Evolutionary conservation across 2,329 filamentous ascomycete species (phyloP), one percentile per base, ranked within the genome.

Genomic region (Plectosphaerella plurivora): DNA sequence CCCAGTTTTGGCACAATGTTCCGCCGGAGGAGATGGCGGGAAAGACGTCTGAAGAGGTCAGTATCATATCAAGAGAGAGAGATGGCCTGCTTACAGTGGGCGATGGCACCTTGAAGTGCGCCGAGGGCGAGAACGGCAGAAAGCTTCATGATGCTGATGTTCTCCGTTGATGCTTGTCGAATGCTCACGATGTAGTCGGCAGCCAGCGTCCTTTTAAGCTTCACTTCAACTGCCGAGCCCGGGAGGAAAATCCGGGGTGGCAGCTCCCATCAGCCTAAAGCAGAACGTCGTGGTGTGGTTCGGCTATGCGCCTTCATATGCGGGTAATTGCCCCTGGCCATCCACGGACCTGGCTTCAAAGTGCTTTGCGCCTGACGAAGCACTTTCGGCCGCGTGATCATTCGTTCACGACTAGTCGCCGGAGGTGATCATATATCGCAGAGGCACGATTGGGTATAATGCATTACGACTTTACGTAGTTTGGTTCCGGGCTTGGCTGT

Each of bases 1-100:
- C 68, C 76, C 76, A 79, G 60, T 76, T 73, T 45, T 50, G 56
- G 1, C 68, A 68, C 47, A 61, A 60, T 20, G 54, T 56, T 37
- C 66, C 60, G 39, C 61, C 59, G 8, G 67, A 65, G 39, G 65
- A 61, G n/a, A 73, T 63, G 49, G 67, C 68, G 10, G 71, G 72
- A 61, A 75, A 74, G 45, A 67, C 69, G 54, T 75, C 73, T 74
- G 18, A 9, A 3, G 16, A 18, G 8, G 15, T 54, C 6, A 25
- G 45, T 58, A 44, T 57, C 53, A 49, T 9, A 1, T n/a, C 3
- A 8, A 5, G 8, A 33, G 2, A 8, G 9, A 33, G 7, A 2
- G 18, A 4, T 33, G 10, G 16, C 28, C 11, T 7, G 56, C 68
- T 57, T 57, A 73, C 71, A 74, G 55, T 74, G 72, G 11, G 68